Base-by-base conservation (phyloP, 495 filamentous ascomycete genomes). In the Penicillium fimorum region DNA sequence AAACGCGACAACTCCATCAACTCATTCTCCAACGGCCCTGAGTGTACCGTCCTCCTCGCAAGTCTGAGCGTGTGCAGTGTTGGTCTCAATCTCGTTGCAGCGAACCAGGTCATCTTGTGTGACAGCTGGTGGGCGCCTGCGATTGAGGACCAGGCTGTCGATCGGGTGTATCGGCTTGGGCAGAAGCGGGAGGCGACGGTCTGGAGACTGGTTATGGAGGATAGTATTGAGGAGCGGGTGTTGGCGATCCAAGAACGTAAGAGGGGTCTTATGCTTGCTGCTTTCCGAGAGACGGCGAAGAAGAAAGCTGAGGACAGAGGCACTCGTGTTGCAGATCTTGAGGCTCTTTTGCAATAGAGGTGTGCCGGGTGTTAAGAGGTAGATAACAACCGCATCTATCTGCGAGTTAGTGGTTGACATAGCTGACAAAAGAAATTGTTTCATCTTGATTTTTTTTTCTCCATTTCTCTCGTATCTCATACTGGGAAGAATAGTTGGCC, bases 61-160 rank as follows among this genome's bases (percentile, higher is more conserved):
- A 89, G 84, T 64, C 75, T 97, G 20, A 83, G 80, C 11, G 93
- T 95, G 12, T 91, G 89, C 69, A 87, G 84, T 38, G 92, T 97
- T 15, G 93, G 93, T 2, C 77, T 97, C 38, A 97, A 97, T 61
- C 83, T 97, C 13, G 88, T 91, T 0, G 86, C 89, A 0, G 93
- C 92, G 2, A 92, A 92, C 53, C 92, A 92, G 24, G 91, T 94
- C 45, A 84, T 96, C 15, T 76, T 96, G 8, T 80, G 84, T 0
- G 92, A 97, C 65, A 86, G 82, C 43, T 96, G 91, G 92, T 96
- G 92, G 91, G 91, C 91, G 3, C 90, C 91, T 0, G 92, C 91
- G 0, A 92, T 96, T 56, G 92, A 97, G 69, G 91, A 96, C 63
- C 92, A 97, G 64, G 92, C 92, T 25, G 82, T 96, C 3, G 92